Conservation (phyloP, 129 eudicot species). For the Centaurea solstitialis region DNA sequence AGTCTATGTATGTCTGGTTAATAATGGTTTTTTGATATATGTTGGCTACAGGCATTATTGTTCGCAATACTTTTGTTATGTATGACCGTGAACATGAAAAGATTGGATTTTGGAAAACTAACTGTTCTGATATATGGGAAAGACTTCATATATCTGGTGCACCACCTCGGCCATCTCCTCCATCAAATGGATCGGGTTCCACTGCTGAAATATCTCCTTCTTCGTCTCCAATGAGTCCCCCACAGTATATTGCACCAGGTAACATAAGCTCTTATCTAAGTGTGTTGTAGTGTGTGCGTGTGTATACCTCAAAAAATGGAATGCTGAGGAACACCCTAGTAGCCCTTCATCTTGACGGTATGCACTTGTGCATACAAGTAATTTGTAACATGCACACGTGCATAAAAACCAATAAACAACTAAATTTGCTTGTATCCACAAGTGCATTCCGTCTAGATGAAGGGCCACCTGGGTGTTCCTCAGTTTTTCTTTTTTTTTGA, state of each 20-base stretch:
- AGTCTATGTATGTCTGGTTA: not conserved
- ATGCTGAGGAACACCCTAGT: too few species aligned
- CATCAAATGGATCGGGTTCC: conserved; percentile 37
- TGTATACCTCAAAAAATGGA: not conserved
- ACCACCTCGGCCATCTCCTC: conserved; percentile 51
- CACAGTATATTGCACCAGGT: conserved; percentile 59
- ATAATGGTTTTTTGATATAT: not conserved
- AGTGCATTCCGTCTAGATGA: too few species aligned
- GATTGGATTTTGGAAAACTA: conserved; percentile 99
- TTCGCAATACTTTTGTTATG: conserved; percentile 90
- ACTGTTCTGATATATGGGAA: conserved; percentile 90
- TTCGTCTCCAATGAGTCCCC: conserved; percentile 52
- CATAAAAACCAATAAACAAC: too few species aligned
- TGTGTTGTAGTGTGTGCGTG: not conserved
- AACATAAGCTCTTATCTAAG: conserved; percentile 14
- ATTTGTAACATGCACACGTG: too few species aligned
- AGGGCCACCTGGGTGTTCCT: too few species aligned
- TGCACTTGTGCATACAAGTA: too few species aligned
- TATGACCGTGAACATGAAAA: conserved; percentile 92
- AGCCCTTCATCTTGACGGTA: too few species aligned
- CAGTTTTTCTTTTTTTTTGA: too few species aligned
- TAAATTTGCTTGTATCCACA: too few species aligned
- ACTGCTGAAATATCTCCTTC: conserved; percentile 50
- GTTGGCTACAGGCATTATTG: conserved; percentile 66
- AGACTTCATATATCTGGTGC: conserved; percentile 53